Base-by-base conservation (phyloP, 2,329 filamentous ascomycete genomes). In the Aureobasidium sp. region DNA sequence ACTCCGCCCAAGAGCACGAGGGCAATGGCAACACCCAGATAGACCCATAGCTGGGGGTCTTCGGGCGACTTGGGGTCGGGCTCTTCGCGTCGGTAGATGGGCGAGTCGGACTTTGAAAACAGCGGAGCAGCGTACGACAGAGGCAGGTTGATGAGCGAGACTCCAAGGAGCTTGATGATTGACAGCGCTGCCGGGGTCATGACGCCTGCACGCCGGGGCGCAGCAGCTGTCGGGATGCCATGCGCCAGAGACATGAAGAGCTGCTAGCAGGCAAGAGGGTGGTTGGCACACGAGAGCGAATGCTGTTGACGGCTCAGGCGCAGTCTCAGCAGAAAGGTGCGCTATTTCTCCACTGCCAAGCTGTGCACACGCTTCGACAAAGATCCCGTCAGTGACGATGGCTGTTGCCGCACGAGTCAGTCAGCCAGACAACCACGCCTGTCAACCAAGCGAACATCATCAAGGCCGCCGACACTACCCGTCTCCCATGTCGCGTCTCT, bases 1-100 rank as follows among this genome's bases (percentile, higher is more conserved):
- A 90, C 90, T 64, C 94, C 94, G 64, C 94, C 94, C 0, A 89
- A 81, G 63, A 97, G 78, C 10, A 97, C 94, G 60, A 99, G 81
- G 25, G 84, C 81, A 62, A 90, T 82, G 19, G 93, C 95, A 31
- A 91, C 80, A 60, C 85, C 79, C 64, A 94, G 81, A 69, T 96
- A 90, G 47, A 93, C 78, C 88, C 89, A 95, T 66, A 95, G 77
- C 54, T 82, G 81, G 8, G 85, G 81, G 63, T 87, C 86, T 19
- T 66, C 63, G 13, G 67, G 54, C 47, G 67, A 64, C 61, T 71
- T 69, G 13, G 69, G 67, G 6, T 67, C 58, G 27, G 37, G 37
- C 40, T 65, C 63, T 40, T 63, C 65, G 42, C 62, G 33, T 4
- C 60, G 57, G 57, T 21, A 46, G 37, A 64, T 57, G 49, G 40